Evolutionary conservation across 2,329 filamentous ascomycete genomes (phyloP), one percentile per base, ranked within the genome.

Genomic region (Trichoderma atroviride): DNA sequence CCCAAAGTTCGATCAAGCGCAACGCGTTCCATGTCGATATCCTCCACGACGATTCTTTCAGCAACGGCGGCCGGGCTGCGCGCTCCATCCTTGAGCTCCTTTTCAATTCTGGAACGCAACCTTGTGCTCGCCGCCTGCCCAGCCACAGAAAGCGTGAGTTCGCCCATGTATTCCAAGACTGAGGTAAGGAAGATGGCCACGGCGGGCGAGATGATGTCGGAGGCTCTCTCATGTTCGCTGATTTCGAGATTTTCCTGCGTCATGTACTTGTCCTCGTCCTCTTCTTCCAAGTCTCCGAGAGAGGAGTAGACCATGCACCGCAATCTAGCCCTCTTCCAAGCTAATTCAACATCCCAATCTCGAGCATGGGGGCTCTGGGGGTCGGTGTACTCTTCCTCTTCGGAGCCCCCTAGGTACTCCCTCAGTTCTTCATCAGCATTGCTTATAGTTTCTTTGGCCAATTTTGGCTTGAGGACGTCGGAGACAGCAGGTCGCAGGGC

Each of bases 281-380:
- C 94, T 81, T 99, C 96, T 79, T 99, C 96, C 86, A 99, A 90
- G 77, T 99, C 95, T 56, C 96, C 96, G 7, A 99, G 84, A 10
- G 96, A 94, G 10, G 94, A 98, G 79, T 98, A 98, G 27, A 99
- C 95, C 96, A 99, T 99, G 79, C 96, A 97, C 71, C 96, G 89
- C 75, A 99, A 82, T 67, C 96, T 89, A 0, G 94, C 96, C 73
- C 96, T 88, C 82, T 96, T 97, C 94, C 96, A 99, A 22, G 94
- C 91, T 68, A 94, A 85, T 77, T 97, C 92, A n/a, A 97, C 83
- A 78, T 98, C 94, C 88, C 95, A 98, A 73, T 91, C 88, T 2
- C 85, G 84, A 13, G 82, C 80, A 16, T 72, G 63, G 56, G 81
- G 80, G 29, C 85, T 84, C 56, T 87, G 81, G n/a, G 87, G 83